Evolutionary conservation across 768 basidiomycete species (phyloP), one percentile per base, ranked within the genome.

Genomic region (Hericium coralloides): DNA sequence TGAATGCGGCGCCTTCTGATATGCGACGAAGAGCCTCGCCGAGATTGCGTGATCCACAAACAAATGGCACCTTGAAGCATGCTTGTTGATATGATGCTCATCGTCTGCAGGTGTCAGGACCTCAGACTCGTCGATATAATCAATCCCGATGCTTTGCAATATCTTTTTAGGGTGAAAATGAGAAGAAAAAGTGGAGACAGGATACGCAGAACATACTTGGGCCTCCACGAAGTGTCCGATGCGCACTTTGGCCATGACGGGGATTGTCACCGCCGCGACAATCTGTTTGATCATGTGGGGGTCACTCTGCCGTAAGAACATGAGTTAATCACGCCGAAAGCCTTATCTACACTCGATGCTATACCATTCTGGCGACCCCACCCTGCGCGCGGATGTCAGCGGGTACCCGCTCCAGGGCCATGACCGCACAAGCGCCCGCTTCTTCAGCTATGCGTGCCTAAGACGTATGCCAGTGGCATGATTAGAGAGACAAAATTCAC

Each of bases 161-260:
- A 99, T 95, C 90, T 98, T 59, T 43, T 20, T 36, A 12, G 31
- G 37, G 36, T 20, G 45, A 9, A n/a, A n/a, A n/a, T 20, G 4
- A 20, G n/a, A 12, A n/a, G 15, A n/a, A n/a, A 2, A 18, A 17
- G 15, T 14, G 41, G 43, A n/a, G 17, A 20, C 20, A 17, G 18
- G 43, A 10, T 18, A 4, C 5, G 43, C 7, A 6, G 43, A 17
- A 45, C 41, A 62, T 59, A 87, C 90, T 79, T 92, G 94, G 5
- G 95, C 94, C 74, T 99, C 97, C 57, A 95, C 94, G 65, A 95
- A 89, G 72, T 99, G 97, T 0, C 97, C 97, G 69, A 99, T 98
- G 61, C 97, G 85, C 59, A 88, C 91, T 71, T 95, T 91, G 37
- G 89, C 90, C 89, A 98, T 98, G 69, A 98, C 94, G 9, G 94